A percentile compares a stretch with the other conserved stretches of the same genome.
phyloP scores from a whole-genome alignment of 257 asterid genomes.

The Linaria vulgaris region DNA sequence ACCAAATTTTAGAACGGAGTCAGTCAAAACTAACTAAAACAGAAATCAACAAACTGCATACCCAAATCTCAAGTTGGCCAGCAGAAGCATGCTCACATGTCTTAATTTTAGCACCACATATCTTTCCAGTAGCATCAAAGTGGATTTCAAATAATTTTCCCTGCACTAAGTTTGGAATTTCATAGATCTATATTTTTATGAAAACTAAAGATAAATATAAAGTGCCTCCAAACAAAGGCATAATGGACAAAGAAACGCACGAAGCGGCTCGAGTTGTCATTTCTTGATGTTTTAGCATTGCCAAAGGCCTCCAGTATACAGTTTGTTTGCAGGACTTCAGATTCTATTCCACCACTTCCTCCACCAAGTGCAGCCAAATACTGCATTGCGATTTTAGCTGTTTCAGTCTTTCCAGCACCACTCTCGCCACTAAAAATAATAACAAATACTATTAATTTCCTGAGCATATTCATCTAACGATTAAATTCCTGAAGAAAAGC shows the following conservation, averaged over 20 bases:
- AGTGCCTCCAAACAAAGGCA: constrained; percentile 15
- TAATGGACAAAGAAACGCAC: constrained; percentile 51
- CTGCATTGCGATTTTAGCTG: constrained; percentile 87
- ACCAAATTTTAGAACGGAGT: constrained; percentile 38
- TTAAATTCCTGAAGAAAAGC: constrained; percentile 1
- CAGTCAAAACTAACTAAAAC: constrained; percentile 30
- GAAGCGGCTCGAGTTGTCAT: constrained; percentile 87
- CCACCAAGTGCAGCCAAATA: constrained; percentile 84
- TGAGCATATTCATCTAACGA: constrained; percentile 8
- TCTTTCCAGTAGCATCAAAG: constrained; percentile 70
- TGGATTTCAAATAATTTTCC: constrained; percentile 83
- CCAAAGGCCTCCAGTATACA: constrained; percentile 93
- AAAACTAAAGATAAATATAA: constrained; percentile 22
- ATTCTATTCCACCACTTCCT: constrained; percentile 63
- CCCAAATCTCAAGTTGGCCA: constrained; percentile 28
- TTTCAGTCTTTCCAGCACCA: constrained; percentile 98
- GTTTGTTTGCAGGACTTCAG: constrained; percentile 75
- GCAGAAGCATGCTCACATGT: constrained; percentile 64
- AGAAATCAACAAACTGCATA: constrained; percentile 12
- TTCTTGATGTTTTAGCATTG: constrained; percentile 84
- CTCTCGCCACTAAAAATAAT: constrained; percentile 77
- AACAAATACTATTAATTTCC: constrained; percentile 22
- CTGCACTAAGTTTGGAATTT: constrained; percentile 43
- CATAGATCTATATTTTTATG: constrained; percentile 20
- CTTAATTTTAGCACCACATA: constrained; percentile 83